Evolutionary conservation across 2,329 filamentous ascomycete genomes (phyloP).

Genomic region (Sporothrix pseudoabietina): DNA sequence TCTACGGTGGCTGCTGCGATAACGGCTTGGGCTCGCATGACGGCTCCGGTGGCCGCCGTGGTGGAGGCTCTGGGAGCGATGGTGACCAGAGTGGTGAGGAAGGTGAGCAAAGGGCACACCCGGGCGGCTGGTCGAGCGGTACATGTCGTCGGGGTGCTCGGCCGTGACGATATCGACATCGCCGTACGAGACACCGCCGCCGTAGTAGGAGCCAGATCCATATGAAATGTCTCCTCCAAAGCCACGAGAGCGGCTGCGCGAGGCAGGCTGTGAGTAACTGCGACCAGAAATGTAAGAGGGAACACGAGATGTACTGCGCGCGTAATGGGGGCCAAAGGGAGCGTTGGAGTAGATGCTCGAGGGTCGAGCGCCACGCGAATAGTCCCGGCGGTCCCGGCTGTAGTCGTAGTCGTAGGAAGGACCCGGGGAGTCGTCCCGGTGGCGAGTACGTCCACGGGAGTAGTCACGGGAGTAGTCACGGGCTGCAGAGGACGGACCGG

Average conservation of each 20-base stretch:
- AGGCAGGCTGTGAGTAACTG: not conserved
- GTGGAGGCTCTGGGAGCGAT: not conserved
- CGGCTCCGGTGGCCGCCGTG: not conserved
- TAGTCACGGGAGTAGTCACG: not conserved
- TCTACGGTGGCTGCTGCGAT: not conserved
- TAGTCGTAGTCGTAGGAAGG: not conserved
- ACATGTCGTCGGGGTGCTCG: not conserved
- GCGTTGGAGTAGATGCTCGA: not conserved
- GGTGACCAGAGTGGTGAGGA: too few species aligned
- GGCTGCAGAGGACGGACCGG: not conserved
- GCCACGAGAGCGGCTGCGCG: not conserved
- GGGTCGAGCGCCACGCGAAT: not conserved
- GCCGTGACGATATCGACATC: not conserved
- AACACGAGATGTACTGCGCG: not conserved
- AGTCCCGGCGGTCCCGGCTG: not conserved
- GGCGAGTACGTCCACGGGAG: not conserved
- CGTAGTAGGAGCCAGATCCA: not conserved
- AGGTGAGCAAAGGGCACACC: not conserved
- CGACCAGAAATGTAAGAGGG: constrained; percentile 3
- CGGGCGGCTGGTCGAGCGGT: not conserved
- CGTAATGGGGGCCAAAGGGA: not conserved
- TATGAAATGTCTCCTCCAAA: too few species aligned
- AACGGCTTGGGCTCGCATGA: not conserved
- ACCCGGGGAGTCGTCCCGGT: not conserved
- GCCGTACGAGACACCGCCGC: not conserved